Base-by-base conservation (phyloP, 768 basidiomycete species). In the Steccherinum ochraceum region DNA sequence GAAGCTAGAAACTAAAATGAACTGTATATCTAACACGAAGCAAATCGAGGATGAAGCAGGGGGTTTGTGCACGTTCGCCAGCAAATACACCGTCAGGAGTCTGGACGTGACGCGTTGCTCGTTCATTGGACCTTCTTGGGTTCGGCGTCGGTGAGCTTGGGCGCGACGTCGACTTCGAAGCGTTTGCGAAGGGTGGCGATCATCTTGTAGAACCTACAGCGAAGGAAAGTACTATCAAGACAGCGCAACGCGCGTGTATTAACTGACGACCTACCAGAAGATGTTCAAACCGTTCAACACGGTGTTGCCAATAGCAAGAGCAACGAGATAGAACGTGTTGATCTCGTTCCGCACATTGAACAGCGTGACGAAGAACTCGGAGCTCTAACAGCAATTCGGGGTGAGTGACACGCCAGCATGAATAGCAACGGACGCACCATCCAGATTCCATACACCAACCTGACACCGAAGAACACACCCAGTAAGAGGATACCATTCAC, bases 231-330 rank as follows among this genome's bases (percentile, higher is more conserved):
- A 39, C 10, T 18, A n/a, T n/a, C n/a, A n/a, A 21, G n/a, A 35
- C 20, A 30, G 27, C 5, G 19, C 1, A 45, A 44, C 19, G 40
- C 13, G 24, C 24, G n/a, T n/a, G n/a, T n/a, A n/a, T n/a, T n/a
- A n/a, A n/a, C n/a, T n/a, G n/a, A 5, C 0, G 2, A 63, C 68
- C 51, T 48, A 89, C 89, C 89, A 92, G 58, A 84, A 73, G 75
- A 83, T 82, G 65, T 93, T 94, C 20, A 94, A 71, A 3, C 73
- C 70, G 58, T 90, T 83, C 10, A 93, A 70, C 26, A 81, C 60
- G 26, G 86, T 51, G 59, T 89, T 90, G 16, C 82, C 86, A 3
- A 61, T 40, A 1, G 76, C 85, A 19, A 80, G 67, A 27, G 75
- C 40, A 13, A 78, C 60, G 52, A 83, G 80, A 24, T 70, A 51